Conservation (phyloP, 306 rosid species). For the Echinosophora koreensis region DNA sequence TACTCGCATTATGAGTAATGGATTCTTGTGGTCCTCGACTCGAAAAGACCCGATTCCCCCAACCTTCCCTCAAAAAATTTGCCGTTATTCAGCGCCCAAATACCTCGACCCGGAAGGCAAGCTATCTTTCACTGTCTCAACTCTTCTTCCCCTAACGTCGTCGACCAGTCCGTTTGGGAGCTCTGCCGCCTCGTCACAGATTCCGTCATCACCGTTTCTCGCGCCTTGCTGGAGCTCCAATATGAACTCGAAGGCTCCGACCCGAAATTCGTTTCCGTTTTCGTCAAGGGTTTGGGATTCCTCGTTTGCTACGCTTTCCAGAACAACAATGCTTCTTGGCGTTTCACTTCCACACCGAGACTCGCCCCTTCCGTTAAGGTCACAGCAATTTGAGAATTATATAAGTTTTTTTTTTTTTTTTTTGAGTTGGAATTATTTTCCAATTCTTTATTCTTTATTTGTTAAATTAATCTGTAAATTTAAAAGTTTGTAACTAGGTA, state of each 20-base stretch:
- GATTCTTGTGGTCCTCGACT: constrained; percentile 65
- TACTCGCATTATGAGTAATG: constrained; percentile 38
- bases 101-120: constrained; percentile 65
- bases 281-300: constrained; percentile 83
- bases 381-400: background rate
- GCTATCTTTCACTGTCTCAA: constrained; percentile 81
- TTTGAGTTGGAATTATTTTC: too few species aligned
- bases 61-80: too few species aligned
- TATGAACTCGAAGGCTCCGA: constrained; percentile 78
- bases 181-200: constrained; percentile 79
- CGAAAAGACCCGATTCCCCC: too few species aligned
- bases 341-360: constrained; percentile 49
- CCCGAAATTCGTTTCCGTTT: constrained; percentile 60
- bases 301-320: constrained; percentile 70
- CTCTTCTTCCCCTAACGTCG: constrained; percentile 72
- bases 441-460: too few species aligned
- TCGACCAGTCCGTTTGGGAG: constrained; percentile 88
- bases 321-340: constrained; percentile 58
- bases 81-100: constrained; percentile 67
- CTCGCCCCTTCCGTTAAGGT: constrained; percentile 85
- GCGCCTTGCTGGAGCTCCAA: constrained; percentile 78
- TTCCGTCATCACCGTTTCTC: constrained; percentile 51
- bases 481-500: too few species aligned
- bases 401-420: too few species aligned
- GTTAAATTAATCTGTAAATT: too few species aligned